phyloP scores from a whole-genome alignment of 2,329 filamentous ascomycete genomes.

The Talaromyces piceae region DNA sequence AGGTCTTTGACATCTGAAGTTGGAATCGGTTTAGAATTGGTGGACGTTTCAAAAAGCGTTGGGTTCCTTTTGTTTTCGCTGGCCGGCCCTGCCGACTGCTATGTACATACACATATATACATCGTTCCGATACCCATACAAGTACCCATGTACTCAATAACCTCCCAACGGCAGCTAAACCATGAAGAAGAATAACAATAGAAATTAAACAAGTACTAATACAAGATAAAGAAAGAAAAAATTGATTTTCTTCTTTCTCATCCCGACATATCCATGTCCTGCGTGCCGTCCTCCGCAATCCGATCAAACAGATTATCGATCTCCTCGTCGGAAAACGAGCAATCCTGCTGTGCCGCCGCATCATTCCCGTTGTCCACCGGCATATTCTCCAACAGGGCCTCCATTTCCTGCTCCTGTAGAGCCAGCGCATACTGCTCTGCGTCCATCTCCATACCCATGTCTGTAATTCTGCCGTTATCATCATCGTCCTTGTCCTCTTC shows the following conservation, averaged over 20 bases:
- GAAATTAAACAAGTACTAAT: not conserved
- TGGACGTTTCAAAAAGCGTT: not conserved
- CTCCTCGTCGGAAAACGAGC: slow-evolving; percentile 45
- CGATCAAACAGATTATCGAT: slow-evolving; percentile 61
- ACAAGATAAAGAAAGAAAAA: slow-evolving; percentile 3
- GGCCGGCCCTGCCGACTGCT: not conserved
- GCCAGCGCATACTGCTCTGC: slow-evolving; percentile 24
- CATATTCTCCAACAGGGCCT: slow-evolving; percentile 20
- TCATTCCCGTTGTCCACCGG: not conserved
- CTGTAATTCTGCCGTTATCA: slow-evolving; percentile 13
- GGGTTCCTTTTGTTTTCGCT: not conserved
- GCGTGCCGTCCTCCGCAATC: slow-evolving; percentile 42
- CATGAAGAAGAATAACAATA: too few relatives aligned
- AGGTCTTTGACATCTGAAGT: not conserved
- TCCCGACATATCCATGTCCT: slow-evolving; percentile 35
- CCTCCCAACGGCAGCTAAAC: too few relatives aligned
- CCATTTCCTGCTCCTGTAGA: slow-evolving; percentile 27
- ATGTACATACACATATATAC: slow-evolving; percentile 2
- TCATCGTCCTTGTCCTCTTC: slow-evolving; percentile 16
- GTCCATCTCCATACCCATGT: slow-evolving; percentile 10
- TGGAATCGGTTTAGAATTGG: not conserved
- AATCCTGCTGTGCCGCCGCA: slow-evolving; percentile 6
- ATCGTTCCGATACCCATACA: slow-evolving; percentile 3
- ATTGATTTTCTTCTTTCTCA: too few relatives aligned
- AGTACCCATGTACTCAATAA: not conserved